Percentiles rank a stretch among this genome's conserved stretches.
phyloP scores from a whole-genome alignment of 306 rosid genomes.

The Erythrophleum fordii region DNA sequence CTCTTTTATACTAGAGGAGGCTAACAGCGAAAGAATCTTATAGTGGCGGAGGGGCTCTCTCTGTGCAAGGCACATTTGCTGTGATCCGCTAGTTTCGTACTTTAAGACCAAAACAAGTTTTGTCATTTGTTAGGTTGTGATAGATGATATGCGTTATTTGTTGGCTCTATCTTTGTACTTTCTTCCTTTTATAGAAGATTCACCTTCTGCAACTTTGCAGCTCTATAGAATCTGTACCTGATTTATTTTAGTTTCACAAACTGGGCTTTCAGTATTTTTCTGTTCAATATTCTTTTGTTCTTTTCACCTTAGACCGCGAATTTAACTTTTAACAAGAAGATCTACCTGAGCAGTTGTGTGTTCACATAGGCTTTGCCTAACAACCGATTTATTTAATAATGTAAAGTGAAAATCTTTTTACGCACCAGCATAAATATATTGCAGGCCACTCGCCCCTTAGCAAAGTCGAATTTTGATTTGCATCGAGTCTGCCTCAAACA shows the following conservation, averaged over 20 bases:
- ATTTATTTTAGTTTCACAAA: not conserved
- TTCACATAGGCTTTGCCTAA: not conserved
- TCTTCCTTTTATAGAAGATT: slow-evolving; percentile 31
- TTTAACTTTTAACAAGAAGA: not conserved
- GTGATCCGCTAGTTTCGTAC: slow-evolving; percentile 49
- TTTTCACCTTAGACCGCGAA: not conserved
- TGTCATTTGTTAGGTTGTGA: not conserved
- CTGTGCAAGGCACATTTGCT: slow-evolving; percentile 15
- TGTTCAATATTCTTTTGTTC: not conserved
- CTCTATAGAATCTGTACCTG: not conserved
- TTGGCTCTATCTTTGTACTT: slow-evolving; percentile 41
- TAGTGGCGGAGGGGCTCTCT: not conserved
- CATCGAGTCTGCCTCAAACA: too few relatives aligned
- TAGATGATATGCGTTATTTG: slow-evolving; percentile 24
- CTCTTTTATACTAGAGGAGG: slow-evolving; percentile 37
- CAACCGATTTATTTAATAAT: not conserved
- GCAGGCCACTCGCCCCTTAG: too few relatives aligned
- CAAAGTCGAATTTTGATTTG: not conserved
- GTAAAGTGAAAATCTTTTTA: too few relatives aligned
- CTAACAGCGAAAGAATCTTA: slow-evolving; percentile 4
- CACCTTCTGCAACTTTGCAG: slow-evolving; percentile 25
- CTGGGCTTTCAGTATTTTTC: not conserved
- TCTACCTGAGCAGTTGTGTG: not conserved
- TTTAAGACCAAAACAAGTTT: slow-evolving; percentile 11
- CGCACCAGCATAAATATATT: too few relatives aligned